A percentile compares a stretch with the other conserved stretches of the same genome.
Conservation (phyloP, 371 early-diverging fungal genomes). For the Mucor lusitanicus region DNA sequence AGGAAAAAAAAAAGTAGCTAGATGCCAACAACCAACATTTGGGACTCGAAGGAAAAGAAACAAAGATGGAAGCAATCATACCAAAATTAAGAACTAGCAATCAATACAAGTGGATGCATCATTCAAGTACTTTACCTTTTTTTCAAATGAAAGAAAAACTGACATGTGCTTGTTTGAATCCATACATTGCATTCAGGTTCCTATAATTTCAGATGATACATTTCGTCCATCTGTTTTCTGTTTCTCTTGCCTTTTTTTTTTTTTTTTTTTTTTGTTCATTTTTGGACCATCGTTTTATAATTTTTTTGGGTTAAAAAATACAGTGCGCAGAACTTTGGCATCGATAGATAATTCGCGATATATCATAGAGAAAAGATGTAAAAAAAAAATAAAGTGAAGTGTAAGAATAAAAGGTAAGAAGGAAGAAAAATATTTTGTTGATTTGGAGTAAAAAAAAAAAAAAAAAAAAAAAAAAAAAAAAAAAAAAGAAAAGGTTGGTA, state of each 20-base stretch:
- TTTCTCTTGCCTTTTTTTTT: neutral
- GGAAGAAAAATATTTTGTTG: neutral
- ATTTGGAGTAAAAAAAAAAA: neutral
- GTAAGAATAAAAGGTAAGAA: neutral
- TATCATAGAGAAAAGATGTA: neutral
- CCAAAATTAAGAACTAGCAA: neutral
- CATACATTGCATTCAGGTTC: neutral
- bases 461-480: conserved; percentile 2
- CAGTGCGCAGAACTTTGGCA: neutral
- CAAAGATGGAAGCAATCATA: neutral
- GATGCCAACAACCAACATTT: too few species aligned
- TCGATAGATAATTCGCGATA: too few species aligned
- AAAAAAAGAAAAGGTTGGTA: conserved; percentile 5
- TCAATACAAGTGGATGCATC: neutral
- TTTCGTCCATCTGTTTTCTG: neutral
- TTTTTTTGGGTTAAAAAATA: conserved; percentile 2
- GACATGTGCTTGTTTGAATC: conserved; percentile 1
- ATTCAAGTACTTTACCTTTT: neutral
- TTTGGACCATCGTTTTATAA: conserved; percentile 6
- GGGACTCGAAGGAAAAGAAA: neutral
- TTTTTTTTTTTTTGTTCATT: neutral
- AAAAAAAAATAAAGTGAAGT: too few species aligned
- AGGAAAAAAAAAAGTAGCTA: neutral
- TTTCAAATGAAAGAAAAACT: neutral
- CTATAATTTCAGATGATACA: neutral